Conservation (phyloP, 108 stramenopile species). For the Parmales sp. region DNA sequence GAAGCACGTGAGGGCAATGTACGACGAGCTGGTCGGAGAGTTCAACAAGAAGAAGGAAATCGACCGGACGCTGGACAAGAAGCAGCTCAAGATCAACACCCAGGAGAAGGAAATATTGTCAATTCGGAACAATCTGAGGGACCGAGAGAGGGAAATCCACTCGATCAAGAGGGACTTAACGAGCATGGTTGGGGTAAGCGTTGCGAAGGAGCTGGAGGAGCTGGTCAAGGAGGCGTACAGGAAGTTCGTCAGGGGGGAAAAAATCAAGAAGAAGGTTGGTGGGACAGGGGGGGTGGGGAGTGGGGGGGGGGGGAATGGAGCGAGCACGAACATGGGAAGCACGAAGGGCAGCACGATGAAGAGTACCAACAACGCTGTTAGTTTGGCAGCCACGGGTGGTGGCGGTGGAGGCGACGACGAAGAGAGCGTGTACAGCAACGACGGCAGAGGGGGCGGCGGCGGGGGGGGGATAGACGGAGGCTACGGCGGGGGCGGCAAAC, state of each 20-base stretch:
- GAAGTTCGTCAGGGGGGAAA: constrained; percentile 24
- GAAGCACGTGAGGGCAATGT: constrained; percentile 38
- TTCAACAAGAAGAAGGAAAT: constrained; percentile 38
- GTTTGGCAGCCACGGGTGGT: background rate
- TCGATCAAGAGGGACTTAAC: constrained; percentile 30
- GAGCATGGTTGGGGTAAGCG: constrained; percentile 17
- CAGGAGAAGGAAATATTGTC: constrained; percentile 27
- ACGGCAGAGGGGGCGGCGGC: background rate
- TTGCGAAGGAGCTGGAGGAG: constrained; percentile 32
- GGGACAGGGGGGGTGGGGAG: constrained; percentile 21
- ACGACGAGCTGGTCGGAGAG: constrained; percentile 43
- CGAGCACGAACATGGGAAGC: background rate
- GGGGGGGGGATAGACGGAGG: background rate
- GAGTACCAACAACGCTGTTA: background rate
- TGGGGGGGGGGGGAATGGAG: background rate
- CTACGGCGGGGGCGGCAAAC: background rate
- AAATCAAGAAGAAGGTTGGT: constrained; percentile 25
- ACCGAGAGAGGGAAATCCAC: constrained; percentile 25
- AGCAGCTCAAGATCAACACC: constrained; percentile 32
- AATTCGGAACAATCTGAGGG: constrained; percentile 25
- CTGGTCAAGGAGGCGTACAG: constrained; percentile 28
- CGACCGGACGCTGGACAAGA: constrained; percentile 17
- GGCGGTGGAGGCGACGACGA: too few relatives aligned
- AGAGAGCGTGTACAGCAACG: background rate
- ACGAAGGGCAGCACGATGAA: background rate